Base-by-base conservation (phyloP, 805 yeast genomes). In the Saccharomycopsis babjevae region DNA sequence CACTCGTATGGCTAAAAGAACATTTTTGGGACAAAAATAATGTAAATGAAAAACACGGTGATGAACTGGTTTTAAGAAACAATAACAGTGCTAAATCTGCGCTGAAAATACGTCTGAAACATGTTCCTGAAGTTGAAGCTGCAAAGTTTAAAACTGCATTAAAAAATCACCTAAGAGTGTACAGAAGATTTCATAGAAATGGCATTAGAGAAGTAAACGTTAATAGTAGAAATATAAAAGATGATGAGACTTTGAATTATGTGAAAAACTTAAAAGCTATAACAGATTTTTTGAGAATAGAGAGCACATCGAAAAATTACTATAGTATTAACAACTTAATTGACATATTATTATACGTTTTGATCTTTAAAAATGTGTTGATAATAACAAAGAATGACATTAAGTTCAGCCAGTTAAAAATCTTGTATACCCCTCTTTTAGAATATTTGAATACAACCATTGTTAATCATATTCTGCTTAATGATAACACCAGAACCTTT, bases 1-100 rank as follows among this genome's bases (percentile, higher is more conserved):
- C 96, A 0, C 70, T 93, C 56, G 74, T 72, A 5, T 94, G 98
- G 97, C 73, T 93, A 1, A 79, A 78, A 70, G 78, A 75, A 2
- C 77, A 86, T 67, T 93, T 85, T 72, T 93, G 99, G 99, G 64
- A 70, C 18, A 56, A 59, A 42, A 67, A 60, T 52, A 57, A 52
- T 28, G 6, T 57, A n/a, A n/a, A 39, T 20, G 38, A 34, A 34
- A 15, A 30, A 1, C 18, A 6, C 7, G 3, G 20, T 22, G 10
- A 16, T 11, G 13, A 50, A 28, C 3, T 3, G 15, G 8, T 13
- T 16, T 50, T 60, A 32, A 54, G 32, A 42, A 13, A 36, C 1
- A 60, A 52, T 5, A 60, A 57, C 22, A 54, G 32, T 32, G n/a
- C 54, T 22, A 54, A 52, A 20, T 15, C 54, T 6, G 36, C 18